phyloP scores from a whole-genome alignment of 83 land plant genomes.

The Picea abies region DNA sequence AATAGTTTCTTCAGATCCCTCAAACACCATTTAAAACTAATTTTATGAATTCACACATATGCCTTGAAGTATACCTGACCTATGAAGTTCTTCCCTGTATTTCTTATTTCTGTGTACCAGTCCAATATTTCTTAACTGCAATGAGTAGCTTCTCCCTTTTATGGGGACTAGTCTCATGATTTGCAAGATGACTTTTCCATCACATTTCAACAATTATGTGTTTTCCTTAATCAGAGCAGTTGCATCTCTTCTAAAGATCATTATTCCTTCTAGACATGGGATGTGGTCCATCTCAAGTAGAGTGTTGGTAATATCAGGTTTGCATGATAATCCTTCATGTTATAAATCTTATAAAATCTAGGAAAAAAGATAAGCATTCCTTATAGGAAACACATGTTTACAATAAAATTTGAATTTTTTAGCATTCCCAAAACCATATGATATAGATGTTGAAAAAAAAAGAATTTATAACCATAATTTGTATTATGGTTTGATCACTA shows the following conservation, averaged over 20 bases:
- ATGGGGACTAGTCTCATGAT: slow-evolving; percentile 45
- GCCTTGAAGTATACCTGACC: too few species aligned
- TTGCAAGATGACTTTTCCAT: slow-evolving; percentile 43
- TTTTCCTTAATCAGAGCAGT: slow-evolving; percentile 31
- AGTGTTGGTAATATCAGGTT: slow-evolving; percentile 50
- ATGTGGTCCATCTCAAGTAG: slow-evolving; percentile 65
- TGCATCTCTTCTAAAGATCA: slow-evolving; percentile 44
- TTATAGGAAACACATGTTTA: too few species aligned
- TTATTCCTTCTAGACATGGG: slow-evolving; percentile 50
- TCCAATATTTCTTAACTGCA: slow-evolving; percentile 45
- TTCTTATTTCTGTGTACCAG: slow-evolving; percentile 17
- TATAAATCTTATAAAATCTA: neutral
- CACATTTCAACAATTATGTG: slow-evolving; percentile 32
- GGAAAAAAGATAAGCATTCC: neutral
- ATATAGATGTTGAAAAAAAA: too few species aligned
- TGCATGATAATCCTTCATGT: slow-evolving; percentile 15
- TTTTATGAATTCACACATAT: too few species aligned
- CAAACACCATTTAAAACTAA: too few species aligned
- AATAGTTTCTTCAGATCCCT: too few species aligned
- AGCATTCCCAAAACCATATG: too few species aligned
- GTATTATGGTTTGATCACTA: too few species aligned
- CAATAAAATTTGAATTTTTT: too few species aligned
- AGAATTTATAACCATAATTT: too few species aligned
- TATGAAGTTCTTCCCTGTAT: neutral
- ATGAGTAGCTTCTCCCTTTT: slow-evolving; percentile 47